Percentiles rank a stretch among this genome's conserved stretches.
Conservation (phyloP, 208 protist species). For the Phytomonas francai region DNA sequence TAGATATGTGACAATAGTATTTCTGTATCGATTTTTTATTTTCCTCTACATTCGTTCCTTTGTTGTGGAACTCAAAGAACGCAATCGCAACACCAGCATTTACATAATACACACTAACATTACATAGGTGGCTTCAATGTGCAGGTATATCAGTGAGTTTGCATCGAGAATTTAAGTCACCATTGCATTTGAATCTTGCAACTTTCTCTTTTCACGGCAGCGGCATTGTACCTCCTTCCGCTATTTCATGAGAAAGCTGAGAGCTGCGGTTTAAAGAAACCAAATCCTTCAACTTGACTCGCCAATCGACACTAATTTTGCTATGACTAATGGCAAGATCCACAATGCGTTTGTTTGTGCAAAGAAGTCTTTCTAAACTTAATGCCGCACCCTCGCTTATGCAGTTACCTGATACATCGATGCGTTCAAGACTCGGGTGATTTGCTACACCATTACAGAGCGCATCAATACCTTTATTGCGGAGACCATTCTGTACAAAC, state of each 20-base stretch:
- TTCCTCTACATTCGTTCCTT: neutral
- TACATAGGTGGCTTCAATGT: neutral
- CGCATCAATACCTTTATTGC: constrained; percentile 61
- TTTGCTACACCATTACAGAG: constrained; percentile 33
- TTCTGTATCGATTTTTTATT: neutral
- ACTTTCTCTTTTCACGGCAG: neutral
- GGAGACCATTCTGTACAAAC: constrained; percentile 79
- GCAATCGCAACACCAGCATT: neutral
- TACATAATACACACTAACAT: neutral
- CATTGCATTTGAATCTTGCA: neutral
- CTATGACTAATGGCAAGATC: constrained; percentile 76
- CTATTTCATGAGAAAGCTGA: neutral
- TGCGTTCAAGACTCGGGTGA: constrained; percentile 49
- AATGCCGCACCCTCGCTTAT: constrained; percentile 83
- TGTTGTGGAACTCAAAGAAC: neutral
- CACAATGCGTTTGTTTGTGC: constrained; percentile 47
- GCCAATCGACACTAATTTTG: constrained; percentile 73
- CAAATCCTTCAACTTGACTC: constrained; percentile 52
- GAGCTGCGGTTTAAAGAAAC: constrained; percentile 27
- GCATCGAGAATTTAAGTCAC: neutral
- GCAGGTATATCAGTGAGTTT: neutral
- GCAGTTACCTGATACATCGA: constrained; percentile 87
- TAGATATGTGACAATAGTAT: neutral
- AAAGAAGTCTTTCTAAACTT: constrained; percentile 41
- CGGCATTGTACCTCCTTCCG: neutral